Percentiles rank a stretch among this genome's conserved stretches.
phyloP scores from a whole-genome alignment of 345 rosid species.

The Salix dunnii region DNA sequence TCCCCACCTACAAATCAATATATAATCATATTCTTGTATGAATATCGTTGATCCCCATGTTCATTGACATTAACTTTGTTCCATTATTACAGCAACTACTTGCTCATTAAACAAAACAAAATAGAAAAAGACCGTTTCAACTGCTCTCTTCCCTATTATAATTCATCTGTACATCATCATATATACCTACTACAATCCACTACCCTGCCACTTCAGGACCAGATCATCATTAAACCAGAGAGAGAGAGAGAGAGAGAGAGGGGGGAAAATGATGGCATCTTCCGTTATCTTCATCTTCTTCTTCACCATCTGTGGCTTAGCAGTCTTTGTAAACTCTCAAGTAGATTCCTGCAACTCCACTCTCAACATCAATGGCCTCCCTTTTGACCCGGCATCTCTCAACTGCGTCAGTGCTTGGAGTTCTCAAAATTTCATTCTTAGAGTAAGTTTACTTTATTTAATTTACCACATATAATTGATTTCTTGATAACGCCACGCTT shows the following conservation, averaged over 20 bases:
- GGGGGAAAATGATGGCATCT: background rate
- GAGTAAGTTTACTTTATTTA: slow-evolving; percentile 43
- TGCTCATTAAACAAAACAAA: too few relatives aligned
- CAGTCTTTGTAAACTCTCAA: slow-evolving; percentile 12
- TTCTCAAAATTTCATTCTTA: slow-evolving; percentile 42
- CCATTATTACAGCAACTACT: too few relatives aligned
- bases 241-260: background rate
- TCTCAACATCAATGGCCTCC: slow-evolving; percentile 30
- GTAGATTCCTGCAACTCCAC: slow-evolving; percentile 36
- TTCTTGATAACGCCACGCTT: too few relatives aligned
- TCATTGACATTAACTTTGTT: too few relatives aligned
- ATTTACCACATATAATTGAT: background rate
- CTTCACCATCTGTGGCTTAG: background rate
- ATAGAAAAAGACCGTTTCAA: background rate
- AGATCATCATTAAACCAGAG: background rate
- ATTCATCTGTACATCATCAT: background rate
- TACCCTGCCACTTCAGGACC: background rate
- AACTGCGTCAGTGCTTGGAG: slow-evolving; percentile 53
- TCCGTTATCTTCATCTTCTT: background rate
- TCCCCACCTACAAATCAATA: too few relatives aligned
- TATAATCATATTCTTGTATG: too few relatives aligned
- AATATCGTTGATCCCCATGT: too few relatives aligned
- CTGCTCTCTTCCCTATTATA: slow-evolving; percentile 5
- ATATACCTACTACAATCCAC: background rate
- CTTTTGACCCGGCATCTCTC: slow-evolving; percentile 44